Conservation (phyloP, 345 rosid genomes). For the Psidium guajava region DNA sequence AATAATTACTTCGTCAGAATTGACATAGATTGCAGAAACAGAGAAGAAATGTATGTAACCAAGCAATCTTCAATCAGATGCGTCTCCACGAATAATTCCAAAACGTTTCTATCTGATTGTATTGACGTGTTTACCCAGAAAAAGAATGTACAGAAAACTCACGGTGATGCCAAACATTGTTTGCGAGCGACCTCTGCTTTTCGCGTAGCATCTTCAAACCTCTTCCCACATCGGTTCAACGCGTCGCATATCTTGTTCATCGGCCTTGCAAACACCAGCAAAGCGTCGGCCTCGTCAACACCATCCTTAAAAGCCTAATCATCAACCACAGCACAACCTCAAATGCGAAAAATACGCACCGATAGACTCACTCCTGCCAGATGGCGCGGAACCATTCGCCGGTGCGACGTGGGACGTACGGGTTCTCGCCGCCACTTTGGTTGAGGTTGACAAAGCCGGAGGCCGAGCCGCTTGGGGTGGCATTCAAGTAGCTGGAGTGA, state of each 20-base stretch:
- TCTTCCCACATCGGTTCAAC: slow-evolving; percentile 25
- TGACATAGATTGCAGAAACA: not conserved
- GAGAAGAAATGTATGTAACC: not conserved
- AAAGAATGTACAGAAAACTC: not conserved
- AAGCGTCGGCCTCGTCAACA: not conserved
- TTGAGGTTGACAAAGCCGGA: not conserved
- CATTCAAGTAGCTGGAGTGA: not conserved
- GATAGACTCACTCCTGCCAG: not conserved
- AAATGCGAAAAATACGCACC: too few species aligned
- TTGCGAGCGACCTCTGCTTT: not conserved
- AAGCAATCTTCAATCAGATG: not conserved
- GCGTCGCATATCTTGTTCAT: slow-evolving; percentile 19
- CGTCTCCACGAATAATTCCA: not conserved
- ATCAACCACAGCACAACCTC: too few species aligned
- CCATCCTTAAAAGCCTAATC: too few species aligned
- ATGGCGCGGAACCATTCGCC: not conserved
- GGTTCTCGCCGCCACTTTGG: not conserved
- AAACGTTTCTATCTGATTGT: not conserved
- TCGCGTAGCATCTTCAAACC: not conserved
- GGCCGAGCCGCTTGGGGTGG: not conserved
- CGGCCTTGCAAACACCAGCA: not conserved
- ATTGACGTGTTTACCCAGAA: not conserved
- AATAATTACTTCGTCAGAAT: not conserved
- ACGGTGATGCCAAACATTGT: not conserved
- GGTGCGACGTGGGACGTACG: not conserved